Percentiles rank a stretch among this genome's conserved stretches.
These are phyloP conservation scores for Inonotus hispidus DNA, from an alignment of 1,284 basidiomycete species.

Conservation along the genomic window DNA sequence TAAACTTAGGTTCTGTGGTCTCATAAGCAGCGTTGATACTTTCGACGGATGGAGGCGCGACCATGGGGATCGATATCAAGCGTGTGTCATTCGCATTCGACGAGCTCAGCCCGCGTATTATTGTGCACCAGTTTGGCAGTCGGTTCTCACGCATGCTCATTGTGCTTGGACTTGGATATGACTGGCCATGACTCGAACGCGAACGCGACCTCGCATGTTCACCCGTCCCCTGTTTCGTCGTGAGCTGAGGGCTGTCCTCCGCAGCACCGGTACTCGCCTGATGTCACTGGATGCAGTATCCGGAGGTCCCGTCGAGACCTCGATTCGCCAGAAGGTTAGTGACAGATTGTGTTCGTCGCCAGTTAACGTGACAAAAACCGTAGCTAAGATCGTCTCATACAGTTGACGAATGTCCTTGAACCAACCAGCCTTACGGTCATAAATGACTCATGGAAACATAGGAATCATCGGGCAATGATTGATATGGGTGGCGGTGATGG, in stretches of 20 bases:
- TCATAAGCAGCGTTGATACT: not conserved
- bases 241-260: not conserved
- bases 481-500: conserved; percentile 54
- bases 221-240: not conserved
- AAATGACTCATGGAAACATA: conserved; percentile 75
- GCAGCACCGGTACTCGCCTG: not conserved
- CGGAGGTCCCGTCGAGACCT: conserved; percentile 39
- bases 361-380: not conserved
- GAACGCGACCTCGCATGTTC: not conserved
- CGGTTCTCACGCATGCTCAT: not conserved
- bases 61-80: conserved; percentile 1
- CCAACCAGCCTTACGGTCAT: conserved; percentile 56
- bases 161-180: not conserved
- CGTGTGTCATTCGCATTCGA: not conserved
- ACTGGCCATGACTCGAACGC: not conserved
- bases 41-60: not conserved
- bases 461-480: conserved; percentile 72
- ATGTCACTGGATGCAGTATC: not conserved
- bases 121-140: not conserved
- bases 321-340: conserved; percentile 51
- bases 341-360: too few species aligned
- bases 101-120: not conserved
- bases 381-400: conserved; percentile 10
- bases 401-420: conserved; percentile 54
- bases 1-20: not conserved